A percentile compares a stretch with the other conserved stretches of the same genome.
phyloP scores from a whole-genome alignment of 169 alveolate species.

The Cryptosporidium xiaoi region DNA sequence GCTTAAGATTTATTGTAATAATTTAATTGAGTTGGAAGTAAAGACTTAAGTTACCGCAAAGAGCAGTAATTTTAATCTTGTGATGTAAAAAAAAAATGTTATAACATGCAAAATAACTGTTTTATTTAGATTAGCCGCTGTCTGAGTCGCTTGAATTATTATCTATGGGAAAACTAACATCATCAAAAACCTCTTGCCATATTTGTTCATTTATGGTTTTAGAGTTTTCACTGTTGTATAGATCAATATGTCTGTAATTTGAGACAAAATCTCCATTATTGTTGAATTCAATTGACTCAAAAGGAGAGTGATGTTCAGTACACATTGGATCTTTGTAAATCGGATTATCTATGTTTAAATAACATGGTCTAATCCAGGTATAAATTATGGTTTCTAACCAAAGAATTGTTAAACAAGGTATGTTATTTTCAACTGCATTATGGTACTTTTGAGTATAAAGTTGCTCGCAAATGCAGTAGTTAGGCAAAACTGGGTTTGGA shows the following conservation, averaged over 20 bases:
- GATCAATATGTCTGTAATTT: slow-evolving; percentile 8
- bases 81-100: no score
- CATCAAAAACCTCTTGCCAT: slow-evolving; percentile 65
- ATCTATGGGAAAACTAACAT: slow-evolving; percentile 4
- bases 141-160: not conserved
- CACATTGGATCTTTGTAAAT: slow-evolving; percentile 14
- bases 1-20: no score
- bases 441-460: slow-evolving; percentile 49
- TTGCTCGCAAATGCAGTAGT: slow-evolving; percentile 70
- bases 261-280: not conserved
- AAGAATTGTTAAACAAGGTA: slow-evolving; percentile 43
- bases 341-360: not conserved
- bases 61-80: no score
- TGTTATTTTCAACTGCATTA: slow-evolving; percentile 28
- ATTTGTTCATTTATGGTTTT: slow-evolving; percentile 12
- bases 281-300: slow-evolving; percentile 3
- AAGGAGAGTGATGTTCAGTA: slow-evolving; percentile 31
- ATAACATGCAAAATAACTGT: no score
- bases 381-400: slow-evolving; percentile 63
- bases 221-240: not conserved
- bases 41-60: no score
- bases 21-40: no score
- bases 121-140: no score
- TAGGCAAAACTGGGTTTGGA: not conserved
- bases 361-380: slow-evolving; percentile 50